Conservation (phyloP, 169 alveolate genomes). For the Plasmodium ovale region DNA sequence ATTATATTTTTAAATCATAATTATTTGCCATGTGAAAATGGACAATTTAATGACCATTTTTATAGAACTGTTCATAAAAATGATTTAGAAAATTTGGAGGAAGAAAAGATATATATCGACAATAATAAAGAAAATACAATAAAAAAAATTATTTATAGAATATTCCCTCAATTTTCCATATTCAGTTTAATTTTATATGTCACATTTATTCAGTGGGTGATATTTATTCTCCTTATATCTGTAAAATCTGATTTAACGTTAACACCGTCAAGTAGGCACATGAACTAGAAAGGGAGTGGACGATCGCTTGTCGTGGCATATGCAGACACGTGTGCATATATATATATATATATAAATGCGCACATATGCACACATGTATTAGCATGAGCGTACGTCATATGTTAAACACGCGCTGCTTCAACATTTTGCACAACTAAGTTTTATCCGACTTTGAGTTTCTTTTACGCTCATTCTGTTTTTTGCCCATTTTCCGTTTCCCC, state of each 20-base stretch:
- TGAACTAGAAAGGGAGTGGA: neutral
- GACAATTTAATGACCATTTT: conserved; percentile 75
- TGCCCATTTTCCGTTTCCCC: too few relatives aligned
- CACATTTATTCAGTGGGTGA: conserved; percentile 74
- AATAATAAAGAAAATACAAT: conserved; percentile 42
- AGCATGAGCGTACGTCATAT: too few relatives aligned
- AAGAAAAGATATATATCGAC: conserved; percentile 56
- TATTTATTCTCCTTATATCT: conserved; percentile 63
- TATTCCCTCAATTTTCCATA: conserved; percentile 74
- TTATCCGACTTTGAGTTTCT: too few relatives aligned
- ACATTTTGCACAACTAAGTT: too few relatives aligned
- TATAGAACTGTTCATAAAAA: conserved; percentile 68
- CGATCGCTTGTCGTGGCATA: neutral
- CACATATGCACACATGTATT: too few relatives aligned
- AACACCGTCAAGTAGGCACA: conserved; percentile 63
- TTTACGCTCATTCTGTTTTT: too few relatives aligned
- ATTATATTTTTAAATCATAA: conserved; percentile 71
- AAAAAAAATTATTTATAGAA: conserved; percentile 57
- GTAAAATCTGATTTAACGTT: conserved; percentile 55
- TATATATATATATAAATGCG: too few relatives aligned
- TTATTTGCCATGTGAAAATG: conserved; percentile 48
- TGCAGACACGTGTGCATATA: neutral
- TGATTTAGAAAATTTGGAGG: conserved; percentile 69
- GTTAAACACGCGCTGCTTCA: too few relatives aligned
- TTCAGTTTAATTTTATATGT: conserved; percentile 65